Evolutionary conservation across 176 grass and related monocot genomes (phyloP).

Genomic region (Bromus sterilis): DNA sequence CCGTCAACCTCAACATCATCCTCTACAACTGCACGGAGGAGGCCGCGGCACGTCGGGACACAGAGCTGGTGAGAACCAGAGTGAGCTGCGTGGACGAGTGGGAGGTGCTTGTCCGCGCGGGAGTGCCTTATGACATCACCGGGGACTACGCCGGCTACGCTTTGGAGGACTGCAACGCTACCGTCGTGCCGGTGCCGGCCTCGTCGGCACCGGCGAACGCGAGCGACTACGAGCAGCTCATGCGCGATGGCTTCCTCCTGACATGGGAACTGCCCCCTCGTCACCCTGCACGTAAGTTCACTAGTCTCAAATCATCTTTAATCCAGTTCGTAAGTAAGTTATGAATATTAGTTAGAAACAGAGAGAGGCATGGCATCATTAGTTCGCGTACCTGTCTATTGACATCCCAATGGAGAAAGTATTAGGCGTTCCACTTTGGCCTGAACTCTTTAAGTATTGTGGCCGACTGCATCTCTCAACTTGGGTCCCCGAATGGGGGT

Average conservation of each 20-base stretch:
- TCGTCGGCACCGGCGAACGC: background rate
- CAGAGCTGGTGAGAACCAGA: background rate
- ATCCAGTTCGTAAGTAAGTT: no score
- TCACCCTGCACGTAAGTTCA: background rate
- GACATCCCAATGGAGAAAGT: no score
- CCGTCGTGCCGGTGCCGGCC: background rate
- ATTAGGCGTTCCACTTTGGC: no score
- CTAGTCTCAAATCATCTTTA: background rate
- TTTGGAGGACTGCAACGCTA: background rate
- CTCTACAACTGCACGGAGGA: constrained; percentile 10
- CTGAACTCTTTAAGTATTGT: no score
- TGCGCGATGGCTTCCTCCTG: constrained; percentile 20
- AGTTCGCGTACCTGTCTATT: no score
- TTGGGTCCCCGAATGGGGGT: no score
- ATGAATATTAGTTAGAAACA: no score
- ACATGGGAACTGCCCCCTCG: background rate
- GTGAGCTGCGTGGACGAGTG: background rate
- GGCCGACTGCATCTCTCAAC: no score
- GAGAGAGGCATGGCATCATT: no score
- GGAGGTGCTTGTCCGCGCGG: background rate
- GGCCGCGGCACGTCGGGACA: background rate
- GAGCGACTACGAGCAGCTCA: background rate
- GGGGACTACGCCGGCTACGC: background rate
- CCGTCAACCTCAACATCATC: constrained; percentile 6
- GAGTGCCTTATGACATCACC: background rate